Base-by-base conservation (phyloP, 2,329 filamentous ascomycete genomes). In the Lasiodiplodia sp. region DNA sequence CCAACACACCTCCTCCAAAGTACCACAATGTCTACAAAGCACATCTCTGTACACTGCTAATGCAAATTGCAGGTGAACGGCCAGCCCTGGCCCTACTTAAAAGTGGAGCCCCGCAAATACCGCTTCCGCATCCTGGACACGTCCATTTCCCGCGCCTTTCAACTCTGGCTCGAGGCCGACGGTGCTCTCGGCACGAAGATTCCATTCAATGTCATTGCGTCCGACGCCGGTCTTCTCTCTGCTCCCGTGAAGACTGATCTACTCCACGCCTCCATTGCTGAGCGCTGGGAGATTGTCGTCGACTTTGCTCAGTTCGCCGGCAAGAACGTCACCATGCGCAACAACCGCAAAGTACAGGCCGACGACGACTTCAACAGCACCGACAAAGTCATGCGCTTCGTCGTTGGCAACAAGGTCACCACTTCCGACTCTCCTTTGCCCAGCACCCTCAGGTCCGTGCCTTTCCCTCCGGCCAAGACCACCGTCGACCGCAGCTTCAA, bases 91-190 rank as follows among this genome's bases (percentile, higher is more conserved):
- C 87, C 87, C 2, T 88, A 81, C 70, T 72, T 87, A 11, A 80
- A 83, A n/a, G 87, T 88, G 4, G 84, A 89, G 75, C 86, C 86
- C 7, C 83, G 87, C 73, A 89, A 88, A 74, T 89, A 89, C 75
- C 85, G 87, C 23, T 83, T 89, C 71, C 79, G 87, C 2, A 73
- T 88, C 67, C 80, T 87, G 31, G 83, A 88, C 74, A 82, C 83
- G 12, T 80, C 83, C n/a, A 72, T 86, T 63, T 83, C 80, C 31
- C 76, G 84, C 57, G 80, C 81, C 18, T 88, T 85, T 68, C 76
- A 80, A 18, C 75, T 88, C 10, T 86, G 83, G 72, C 82, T 87
- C 53, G 72, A 74, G 40, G 57, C 38, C 38, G 78, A 79, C 25
- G 73, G 75, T 34, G 78, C 76, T 49, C 25, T 71, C 1, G 73